Conservation (phyloP, 2,329 filamentous ascomycete species). For the Periconia sp. region DNA sequence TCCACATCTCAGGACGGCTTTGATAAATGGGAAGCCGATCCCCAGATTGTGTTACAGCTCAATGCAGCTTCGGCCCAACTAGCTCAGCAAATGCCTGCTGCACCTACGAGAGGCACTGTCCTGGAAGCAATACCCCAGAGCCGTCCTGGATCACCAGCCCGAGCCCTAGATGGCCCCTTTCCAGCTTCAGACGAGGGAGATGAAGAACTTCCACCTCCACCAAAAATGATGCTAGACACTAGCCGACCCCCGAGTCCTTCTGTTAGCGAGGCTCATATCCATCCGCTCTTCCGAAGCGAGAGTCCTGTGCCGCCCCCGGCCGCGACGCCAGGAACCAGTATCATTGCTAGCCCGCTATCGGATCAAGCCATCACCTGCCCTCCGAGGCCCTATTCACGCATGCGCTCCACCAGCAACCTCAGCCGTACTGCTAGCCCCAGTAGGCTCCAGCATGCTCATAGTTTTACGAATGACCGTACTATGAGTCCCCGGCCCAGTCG, state of each 20-base stretch:
- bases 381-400: conserved; percentile 38
- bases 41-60: conserved; percentile 47
- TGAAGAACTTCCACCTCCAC: conserved; percentile 35
- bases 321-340: conserved; percentile 67
- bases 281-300: conserved; percentile 75
- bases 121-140: conserved; percentile 74
- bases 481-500: conserved; percentile 15
- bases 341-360: conserved; percentile 69
- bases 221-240: conserved; percentile 34
- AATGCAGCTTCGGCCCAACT: conserved; percentile 8
- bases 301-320: conserved; percentile 67
- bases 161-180: conserved; percentile 57
- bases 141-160: conserved; percentile 65
- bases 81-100: conserved; percentile 6
- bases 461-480: conserved; percentile 23
- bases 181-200: conserved; percentile 18
- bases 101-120: conserved; percentile 50
- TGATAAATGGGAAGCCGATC: conserved; percentile 73
- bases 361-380: conserved; percentile 60
- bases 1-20: conserved; percentile 60
- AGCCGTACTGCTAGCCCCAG: conserved; percentile 27
- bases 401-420: conserved; percentile 31
- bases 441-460: conserved; percentile 25
- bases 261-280: conserved; percentile 68
- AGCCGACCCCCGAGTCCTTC: conserved; percentile 43